Percentiles rank a stretch among this genome's conserved stretches.
phyloP scores from a whole-genome alignment of 1,284 basidiomycete species.

The Malassezia japonica region DNA sequence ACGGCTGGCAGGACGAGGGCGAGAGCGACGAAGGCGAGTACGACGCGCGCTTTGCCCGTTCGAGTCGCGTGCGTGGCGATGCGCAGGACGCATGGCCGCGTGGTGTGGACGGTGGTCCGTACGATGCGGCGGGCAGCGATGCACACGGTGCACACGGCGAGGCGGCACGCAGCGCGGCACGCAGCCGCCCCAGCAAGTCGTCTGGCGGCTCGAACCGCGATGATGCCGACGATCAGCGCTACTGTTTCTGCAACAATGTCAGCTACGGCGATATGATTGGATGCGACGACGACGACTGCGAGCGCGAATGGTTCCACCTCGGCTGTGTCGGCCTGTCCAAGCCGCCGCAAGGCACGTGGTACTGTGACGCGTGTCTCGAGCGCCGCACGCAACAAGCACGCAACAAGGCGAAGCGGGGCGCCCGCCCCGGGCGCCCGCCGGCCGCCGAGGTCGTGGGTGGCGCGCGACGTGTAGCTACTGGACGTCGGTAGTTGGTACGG shows the following conservation, averaged over 20 bases:
- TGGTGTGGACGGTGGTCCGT: background rate
- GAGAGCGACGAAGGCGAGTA: background rate
- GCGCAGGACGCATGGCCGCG: background rate
- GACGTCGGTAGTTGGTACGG: background rate
- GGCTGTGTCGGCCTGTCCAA: conserved; percentile 60
- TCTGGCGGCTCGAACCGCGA: conserved; percentile 13
- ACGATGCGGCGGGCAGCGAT: background rate
- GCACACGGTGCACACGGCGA: background rate
- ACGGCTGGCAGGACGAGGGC: background rate
- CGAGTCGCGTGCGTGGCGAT: background rate
- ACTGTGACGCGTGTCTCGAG: conserved; percentile 53
- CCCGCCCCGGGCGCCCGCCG: conserved; percentile 1
- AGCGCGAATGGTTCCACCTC: conserved; percentile 83
- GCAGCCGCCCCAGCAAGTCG: conserved; percentile 3
- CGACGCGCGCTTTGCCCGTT: background rate
- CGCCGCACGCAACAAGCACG: conserved; percentile 18
- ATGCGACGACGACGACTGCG: conserved; percentile 80
- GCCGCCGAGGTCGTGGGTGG: background rate
- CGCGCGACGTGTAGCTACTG: background rate
- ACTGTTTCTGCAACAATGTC: conserved; percentile 77
- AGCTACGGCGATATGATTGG: conserved; percentile 96
- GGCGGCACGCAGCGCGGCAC: background rate
- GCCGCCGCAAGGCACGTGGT: conserved; percentile 63
- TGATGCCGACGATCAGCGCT: conserved; percentile 57
- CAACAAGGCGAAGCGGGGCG: conserved; percentile 11